Conservation (phyloP, 495 filamentous ascomycete genomes). For the Neohortaea acidophila region DNA sequence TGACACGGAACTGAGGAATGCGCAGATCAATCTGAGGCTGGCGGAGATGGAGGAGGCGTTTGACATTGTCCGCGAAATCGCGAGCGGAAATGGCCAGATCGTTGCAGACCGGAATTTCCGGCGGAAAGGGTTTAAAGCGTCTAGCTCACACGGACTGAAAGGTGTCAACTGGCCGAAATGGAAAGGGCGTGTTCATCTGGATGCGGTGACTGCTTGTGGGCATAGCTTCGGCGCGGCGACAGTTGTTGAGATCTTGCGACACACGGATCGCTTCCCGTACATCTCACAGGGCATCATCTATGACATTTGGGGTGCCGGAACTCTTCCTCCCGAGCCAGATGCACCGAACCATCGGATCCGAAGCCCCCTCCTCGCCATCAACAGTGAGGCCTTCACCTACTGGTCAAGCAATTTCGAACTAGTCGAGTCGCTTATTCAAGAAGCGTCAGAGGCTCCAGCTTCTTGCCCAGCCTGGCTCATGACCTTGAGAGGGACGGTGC, state of each 20-base stretch:
- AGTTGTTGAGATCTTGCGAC: slow-evolving; percentile 29
- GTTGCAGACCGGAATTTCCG: slow-evolving; percentile 34
- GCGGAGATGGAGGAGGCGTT: slow-evolving; percentile 33
- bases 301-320: slow-evolving; percentile 38
- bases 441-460: slow-evolving; percentile 24
- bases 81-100: slow-evolving; percentile 21
- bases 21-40: slow-evolving; percentile 30
- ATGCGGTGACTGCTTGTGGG: slow-evolving; percentile 24
- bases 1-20: slow-evolving; percentile 28
- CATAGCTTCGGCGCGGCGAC: slow-evolving; percentile 31
- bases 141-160: slow-evolving; percentile 34
- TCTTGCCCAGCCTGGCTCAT: slow-evolving; percentile 35
- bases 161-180: slow-evolving; percentile 29
- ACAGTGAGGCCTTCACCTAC: slow-evolving; percentile 47
- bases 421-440: slow-evolving; percentile 34
- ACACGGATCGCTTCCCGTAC: slow-evolving; percentile 33
- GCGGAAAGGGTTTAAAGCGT: slow-evolving; percentile 35
- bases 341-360: slow-evolving; percentile 28
- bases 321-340: slow-evolving; percentile 20
- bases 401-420: slow-evolving; percentile 42
- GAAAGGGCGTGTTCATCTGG: slow-evolving; percentile 24
- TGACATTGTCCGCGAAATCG: slow-evolving; percentile 22
- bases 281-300: slow-evolving; percentile 44
- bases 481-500: slow-evolving; percentile 43
- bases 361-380: slow-evolving; percentile 40